These are phyloP conservation scores for Cyamopsis tetragonoloba DNA, from an alignment of 306 rosid species.

Conservation along the genomic window DNA sequence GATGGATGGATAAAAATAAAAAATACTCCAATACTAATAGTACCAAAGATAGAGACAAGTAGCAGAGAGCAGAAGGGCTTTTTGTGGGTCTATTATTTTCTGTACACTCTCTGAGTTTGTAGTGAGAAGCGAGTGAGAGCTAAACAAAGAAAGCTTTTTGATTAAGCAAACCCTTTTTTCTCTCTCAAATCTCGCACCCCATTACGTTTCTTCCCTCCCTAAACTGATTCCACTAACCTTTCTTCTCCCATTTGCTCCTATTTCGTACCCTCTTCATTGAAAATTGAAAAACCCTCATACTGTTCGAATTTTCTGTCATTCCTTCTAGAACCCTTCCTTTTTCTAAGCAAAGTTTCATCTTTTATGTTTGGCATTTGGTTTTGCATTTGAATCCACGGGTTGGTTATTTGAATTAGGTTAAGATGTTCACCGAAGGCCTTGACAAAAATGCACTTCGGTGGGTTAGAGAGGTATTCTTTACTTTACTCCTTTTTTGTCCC, in stretches of 20 bases:
- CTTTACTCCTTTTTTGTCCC: neutral
- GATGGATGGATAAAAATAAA: neutral
- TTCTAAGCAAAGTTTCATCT: neutral
- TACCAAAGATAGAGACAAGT: neutral
- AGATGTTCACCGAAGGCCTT: slow-evolving; percentile 90
- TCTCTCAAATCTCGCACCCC: slow-evolving; percentile 26
- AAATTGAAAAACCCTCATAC: slow-evolving; percentile 3
- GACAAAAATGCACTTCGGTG: slow-evolving; percentile 84
- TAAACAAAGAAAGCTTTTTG: slow-evolving; percentile 24
- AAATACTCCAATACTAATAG: too few relatives aligned
- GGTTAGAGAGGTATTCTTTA: slow-evolving; percentile 69
- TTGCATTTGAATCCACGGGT: slow-evolving; percentile 17
- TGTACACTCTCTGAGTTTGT: neutral
- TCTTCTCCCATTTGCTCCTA: slow-evolving; percentile 2
- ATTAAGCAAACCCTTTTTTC: slow-evolving; percentile 19
- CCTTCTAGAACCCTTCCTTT: neutral
- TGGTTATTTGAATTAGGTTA: slow-evolving; percentile 33
- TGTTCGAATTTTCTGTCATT: neutral
- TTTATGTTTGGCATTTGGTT: neutral
- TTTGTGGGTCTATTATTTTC: neutral
- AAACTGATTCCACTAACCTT: neutral
- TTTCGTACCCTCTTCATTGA: neutral
- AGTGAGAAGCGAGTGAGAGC: slow-evolving; percentile 1
- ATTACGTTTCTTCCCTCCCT: neutral
- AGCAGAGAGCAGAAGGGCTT: neutral